Evolutionary conservation across 2,329 filamentous ascomycete genomes (phyloP).

Genomic region (Clonostachys solani): DNA sequence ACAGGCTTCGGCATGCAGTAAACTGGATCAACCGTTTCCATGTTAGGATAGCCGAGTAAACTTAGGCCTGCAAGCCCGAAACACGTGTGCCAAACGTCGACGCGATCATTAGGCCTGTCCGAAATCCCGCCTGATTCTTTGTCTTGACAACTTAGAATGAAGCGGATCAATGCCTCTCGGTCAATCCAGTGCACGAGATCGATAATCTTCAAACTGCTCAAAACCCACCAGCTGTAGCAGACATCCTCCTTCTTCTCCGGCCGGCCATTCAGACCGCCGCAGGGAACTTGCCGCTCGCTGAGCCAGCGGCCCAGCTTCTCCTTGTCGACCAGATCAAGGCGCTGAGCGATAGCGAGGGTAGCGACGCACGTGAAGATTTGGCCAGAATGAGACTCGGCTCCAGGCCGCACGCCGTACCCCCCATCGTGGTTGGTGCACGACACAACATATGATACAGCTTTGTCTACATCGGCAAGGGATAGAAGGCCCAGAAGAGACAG

Average conservation of each 20-base stretch:
- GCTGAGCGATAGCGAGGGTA: conserved; percentile 76
- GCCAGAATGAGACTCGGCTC: conserved; percentile 89
- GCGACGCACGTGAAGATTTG: conserved; percentile 95
- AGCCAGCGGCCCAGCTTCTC: conserved; percentile 86
- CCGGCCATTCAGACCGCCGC: conserved; percentile 86
- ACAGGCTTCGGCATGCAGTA: conserved; percentile 78
- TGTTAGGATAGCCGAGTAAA: conserved; percentile 70
- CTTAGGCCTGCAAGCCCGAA: conserved; percentile 89
- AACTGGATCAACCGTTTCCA: conserved; percentile 79
- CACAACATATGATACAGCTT: conserved; percentile 74
- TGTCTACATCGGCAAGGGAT: conserved; percentile 70
- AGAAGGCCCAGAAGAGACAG: conserved; percentile 78
- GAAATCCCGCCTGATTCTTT: conserved; percentile 78
- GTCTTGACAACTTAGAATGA: conserved; percentile 89
- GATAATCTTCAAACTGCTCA: conserved; percentile 88
- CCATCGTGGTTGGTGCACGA: conserved; percentile 92
- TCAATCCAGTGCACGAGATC: conserved; percentile 91
- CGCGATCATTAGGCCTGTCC: conserved; percentile 88
- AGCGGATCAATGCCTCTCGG: conserved; percentile 68
- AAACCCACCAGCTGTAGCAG: conserved; percentile 99
- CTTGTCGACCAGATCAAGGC: conserved; percentile 76
- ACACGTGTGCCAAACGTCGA: conserved; percentile 93
- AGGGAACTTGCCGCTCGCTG: conserved; percentile 84
- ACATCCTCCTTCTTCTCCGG: conserved; percentile 96
- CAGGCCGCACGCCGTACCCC: conserved; percentile 84